Percentiles rank a stretch among this genome's conserved stretches.
phyloP scores from a whole-genome alignment of 148 eudicot species.

The Camellia granthamiana region DNA sequence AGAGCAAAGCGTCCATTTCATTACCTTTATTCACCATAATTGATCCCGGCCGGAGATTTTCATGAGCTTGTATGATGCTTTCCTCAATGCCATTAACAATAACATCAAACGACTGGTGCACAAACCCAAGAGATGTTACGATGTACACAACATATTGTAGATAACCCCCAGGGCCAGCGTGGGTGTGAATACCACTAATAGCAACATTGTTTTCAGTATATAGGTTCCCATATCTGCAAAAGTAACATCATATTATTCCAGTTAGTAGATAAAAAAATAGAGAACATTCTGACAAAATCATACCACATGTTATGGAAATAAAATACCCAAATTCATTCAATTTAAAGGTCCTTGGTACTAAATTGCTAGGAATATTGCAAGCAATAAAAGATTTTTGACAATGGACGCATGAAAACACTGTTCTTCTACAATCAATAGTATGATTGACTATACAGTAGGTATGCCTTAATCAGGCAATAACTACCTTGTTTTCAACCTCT shows the following conservation, averaged over 20 bases:
- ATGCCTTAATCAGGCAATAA: neutral
- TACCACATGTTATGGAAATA: neutral
- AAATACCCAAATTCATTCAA: conserved; percentile 8
- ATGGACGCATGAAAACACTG: neutral
- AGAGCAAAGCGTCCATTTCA: neutral
- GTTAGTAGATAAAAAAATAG: neutral
- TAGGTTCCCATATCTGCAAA: conserved; percentile 78
- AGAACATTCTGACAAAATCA: neutral
- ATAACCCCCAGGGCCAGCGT: conserved; percentile 98
- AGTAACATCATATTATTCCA: neutral
- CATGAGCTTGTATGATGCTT: conserved; percentile 81
- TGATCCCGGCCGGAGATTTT: conserved; percentile 86
- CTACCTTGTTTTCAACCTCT: conserved; percentile 91
- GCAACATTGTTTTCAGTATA: conserved; percentile 92
- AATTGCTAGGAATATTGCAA: neutral
- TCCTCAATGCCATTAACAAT: conserved; percentile 88
- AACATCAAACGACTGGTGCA: conserved; percentile 88
- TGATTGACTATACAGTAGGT: neutral
- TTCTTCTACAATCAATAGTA: neutral
- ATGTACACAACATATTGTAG: conserved; percentile 90
- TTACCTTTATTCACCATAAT: conserved; percentile 80
- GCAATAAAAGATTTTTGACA: neutral
- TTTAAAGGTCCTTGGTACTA: conserved; percentile 2
- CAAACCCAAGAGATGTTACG: conserved; percentile 90
- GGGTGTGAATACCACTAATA: conserved; percentile 95